These are phyloP conservation scores for Fusarium devonianum DNA, from an alignment of 2,329 filamentous ascomycete species.

Conservation along the genomic window DNA sequence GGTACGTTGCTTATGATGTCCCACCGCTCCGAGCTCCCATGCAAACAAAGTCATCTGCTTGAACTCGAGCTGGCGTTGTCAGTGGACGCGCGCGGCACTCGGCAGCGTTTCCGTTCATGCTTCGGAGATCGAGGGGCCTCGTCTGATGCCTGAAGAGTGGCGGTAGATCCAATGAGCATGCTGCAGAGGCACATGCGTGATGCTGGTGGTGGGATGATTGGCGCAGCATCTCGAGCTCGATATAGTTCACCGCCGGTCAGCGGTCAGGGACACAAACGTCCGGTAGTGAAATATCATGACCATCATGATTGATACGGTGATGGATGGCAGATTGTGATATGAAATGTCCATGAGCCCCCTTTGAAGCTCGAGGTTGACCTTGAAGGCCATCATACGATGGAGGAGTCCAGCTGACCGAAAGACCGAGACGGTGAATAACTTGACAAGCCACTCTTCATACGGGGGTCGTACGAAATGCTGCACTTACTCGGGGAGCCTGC, in stretches of 20 bases:
- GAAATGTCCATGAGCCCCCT: slow-evolving; percentile 6
- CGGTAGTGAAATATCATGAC: background rate
- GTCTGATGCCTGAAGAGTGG: slow-evolving; percentile 14
- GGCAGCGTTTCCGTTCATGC: slow-evolving; percentile 19
- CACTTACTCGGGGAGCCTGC: slow-evolving; percentile 22
- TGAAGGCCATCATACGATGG: slow-evolving; percentile 36
- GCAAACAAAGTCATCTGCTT: slow-evolving; percentile 6
- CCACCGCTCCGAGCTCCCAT: slow-evolving; percentile 27
- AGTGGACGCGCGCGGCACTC: slow-evolving; percentile 20
- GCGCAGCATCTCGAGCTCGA: slow-evolving; percentile 16
- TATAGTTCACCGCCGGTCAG: slow-evolving; percentile 37
- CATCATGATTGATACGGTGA: slow-evolving; percentile 15
- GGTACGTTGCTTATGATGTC: slow-evolving; percentile 25
- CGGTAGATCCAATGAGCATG: slow-evolving; percentile 26
- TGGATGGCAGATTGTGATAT: slow-evolving; percentile 10
- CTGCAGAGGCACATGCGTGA: slow-evolving; percentile 21
- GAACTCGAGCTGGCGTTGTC: slow-evolving; percentile 8
- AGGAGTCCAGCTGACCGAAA: slow-evolving; percentile 34
- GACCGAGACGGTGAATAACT: slow-evolving; percentile 35
- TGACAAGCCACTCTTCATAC: slow-evolving; percentile 32
- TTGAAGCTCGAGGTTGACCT: slow-evolving; percentile 12
- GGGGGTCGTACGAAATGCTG: slow-evolving; percentile 34
- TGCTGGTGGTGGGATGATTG: slow-evolving; percentile 35
- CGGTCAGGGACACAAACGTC: slow-evolving; percentile 16
- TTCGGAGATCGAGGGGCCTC: slow-evolving; percentile 12